Base-by-base conservation (phyloP, 257 asterid genomes). In the Hygrophila difformis region DNA sequence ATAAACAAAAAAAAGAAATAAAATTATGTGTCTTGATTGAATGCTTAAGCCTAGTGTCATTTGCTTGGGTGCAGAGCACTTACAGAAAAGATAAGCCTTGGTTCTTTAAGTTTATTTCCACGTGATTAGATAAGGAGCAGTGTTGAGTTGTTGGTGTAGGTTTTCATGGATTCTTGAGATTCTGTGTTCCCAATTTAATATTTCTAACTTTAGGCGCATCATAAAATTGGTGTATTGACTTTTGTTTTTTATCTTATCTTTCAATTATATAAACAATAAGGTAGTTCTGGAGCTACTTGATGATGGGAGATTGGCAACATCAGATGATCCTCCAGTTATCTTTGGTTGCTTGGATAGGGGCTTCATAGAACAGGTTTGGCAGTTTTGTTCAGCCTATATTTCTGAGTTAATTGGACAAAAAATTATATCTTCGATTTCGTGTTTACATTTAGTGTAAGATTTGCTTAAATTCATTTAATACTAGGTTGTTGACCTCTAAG, bases 271-370 rank as follows among this genome's bases (percentile, higher is more conserved):
- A 54, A 51, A 49, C 46, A 17, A 53, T 61, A 61, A 88, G 97
- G 69, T 84, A 45, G 97, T 80, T 13, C 46, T 85, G 82, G 98
- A 85, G 75, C 78, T 89, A 37, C 79, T 66, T 47, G 85, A 53
- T 52, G 88, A 77, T 62, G 93, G 96, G 61, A 68, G 69, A 55
- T 57, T 89, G 55, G 84, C 76, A 12, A 79, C 98, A 34, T 82
- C 89, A 16, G 96, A 82, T 62, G 88, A 82, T 56, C 98, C 94
- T 48, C 78, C 78, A 52, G 70, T 78, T 55, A 54, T 72, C 62
- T 70, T 85, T 65, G 93, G 93, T 45, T 79, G 78, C 77, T 73
- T 89, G 71, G 76, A 64, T 39, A 63, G 18, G 49, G 92, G 76
- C 45, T 85, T 89, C 67, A 57, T 85, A 39, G 79, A 75, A 63